Evolutionary conservation across 305 asterid species (phyloP).

Genomic region (Fraxinus greggii): DNA sequence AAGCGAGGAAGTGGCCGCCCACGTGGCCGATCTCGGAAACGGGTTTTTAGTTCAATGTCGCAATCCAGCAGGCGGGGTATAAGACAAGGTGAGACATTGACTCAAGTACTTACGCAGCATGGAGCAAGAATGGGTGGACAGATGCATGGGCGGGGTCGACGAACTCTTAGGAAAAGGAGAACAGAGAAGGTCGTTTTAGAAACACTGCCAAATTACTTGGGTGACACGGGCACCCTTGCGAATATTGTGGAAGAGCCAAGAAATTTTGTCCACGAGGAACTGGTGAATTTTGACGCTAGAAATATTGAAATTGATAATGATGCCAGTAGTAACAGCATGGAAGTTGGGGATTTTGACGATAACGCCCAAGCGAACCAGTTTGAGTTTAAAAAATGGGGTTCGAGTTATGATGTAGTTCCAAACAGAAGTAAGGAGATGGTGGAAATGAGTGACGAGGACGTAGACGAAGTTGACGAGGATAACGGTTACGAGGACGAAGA

Average conservation of each 20-base stretch:
- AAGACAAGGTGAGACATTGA: constrained; percentile 46
- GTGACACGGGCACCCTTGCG: constrained; percentile 29
- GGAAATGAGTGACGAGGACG: constrained; percentile 71
- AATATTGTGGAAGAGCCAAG: constrained; percentile 33
- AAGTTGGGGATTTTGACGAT: constrained; percentile 59
- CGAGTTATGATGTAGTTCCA: constrained; percentile 30
- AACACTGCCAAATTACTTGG: constrained; percentile 34
- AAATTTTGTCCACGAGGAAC: constrained; percentile 29
- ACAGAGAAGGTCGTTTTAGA: constrained; percentile 39
- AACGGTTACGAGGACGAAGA: constrained; percentile 36
- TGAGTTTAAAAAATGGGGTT: constrained; percentile 49
- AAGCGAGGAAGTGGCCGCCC: constrained; percentile 56
- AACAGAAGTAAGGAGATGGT: constrained; percentile 46
- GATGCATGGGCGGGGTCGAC: constrained; percentile 69
- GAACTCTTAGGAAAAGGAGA: constrained; percentile 77
- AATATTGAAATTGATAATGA: constrained; percentile 37
- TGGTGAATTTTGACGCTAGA: constrained; percentile 23
- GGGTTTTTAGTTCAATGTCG: constrained; percentile 28
- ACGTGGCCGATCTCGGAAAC: constrained; percentile 55
- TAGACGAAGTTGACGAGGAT: constrained; percentile 46
- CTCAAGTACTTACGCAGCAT: constrained; percentile 58
- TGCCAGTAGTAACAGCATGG: constrained; percentile 57
- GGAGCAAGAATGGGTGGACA: constrained; percentile 60
- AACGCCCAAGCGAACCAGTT: constrained; percentile 40
- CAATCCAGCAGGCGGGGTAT: constrained; percentile 39